Conservation (phyloP, 202 grass and related monocot species). For the Hordeum pubiflorum region DNA sequence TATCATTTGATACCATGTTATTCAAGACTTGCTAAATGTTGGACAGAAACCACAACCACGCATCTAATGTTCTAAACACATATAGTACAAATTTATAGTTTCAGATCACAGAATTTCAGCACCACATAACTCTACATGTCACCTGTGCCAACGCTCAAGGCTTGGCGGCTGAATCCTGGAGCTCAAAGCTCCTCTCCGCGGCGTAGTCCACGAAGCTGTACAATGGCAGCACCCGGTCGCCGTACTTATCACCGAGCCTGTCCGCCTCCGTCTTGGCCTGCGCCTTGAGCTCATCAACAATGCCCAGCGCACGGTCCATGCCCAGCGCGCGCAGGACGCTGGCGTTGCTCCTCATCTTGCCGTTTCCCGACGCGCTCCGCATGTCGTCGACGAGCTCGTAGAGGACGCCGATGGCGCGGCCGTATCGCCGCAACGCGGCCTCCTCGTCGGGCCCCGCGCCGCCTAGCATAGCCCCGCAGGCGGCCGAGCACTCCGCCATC, state of each 20-base stretch:
- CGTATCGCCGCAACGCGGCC: slow-evolving; percentile 59
- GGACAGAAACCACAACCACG: background rate
- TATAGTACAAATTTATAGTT: background rate
- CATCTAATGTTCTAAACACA: background rate
- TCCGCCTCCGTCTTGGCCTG: slow-evolving; percentile 69
- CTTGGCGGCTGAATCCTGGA: slow-evolving; percentile 32
- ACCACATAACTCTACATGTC: background rate
- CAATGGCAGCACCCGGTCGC: slow-evolving; percentile 55
- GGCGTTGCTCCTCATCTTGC: slow-evolving; percentile 81
- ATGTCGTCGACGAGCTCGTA: slow-evolving; percentile 80
- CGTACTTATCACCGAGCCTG: slow-evolving; percentile 53
- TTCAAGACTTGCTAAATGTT: background rate
- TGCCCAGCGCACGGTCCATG: slow-evolving; percentile 58
- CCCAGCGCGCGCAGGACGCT: slow-evolving; percentile 54
- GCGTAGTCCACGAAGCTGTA: slow-evolving; percentile 78
- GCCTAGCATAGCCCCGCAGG: slow-evolving; percentile 73
- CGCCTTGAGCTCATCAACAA: slow-evolving; percentile 64
- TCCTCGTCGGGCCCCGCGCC: slow-evolving; percentile 55
- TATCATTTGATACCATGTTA: background rate
- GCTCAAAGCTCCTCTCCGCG: slow-evolving; percentile 56
- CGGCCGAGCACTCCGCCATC: slow-evolving; percentile 83
- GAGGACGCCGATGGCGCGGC: slow-evolving; percentile 72
- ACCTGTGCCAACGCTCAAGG: background rate
- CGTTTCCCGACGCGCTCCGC: slow-evolving; percentile 52
- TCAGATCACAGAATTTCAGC: background rate